A percentile compares a stretch with the other conserved stretches of the same genome.
Conservation (phyloP, 495 filamentous ascomycete species). For the Penicillium bovifimosum region DNA sequence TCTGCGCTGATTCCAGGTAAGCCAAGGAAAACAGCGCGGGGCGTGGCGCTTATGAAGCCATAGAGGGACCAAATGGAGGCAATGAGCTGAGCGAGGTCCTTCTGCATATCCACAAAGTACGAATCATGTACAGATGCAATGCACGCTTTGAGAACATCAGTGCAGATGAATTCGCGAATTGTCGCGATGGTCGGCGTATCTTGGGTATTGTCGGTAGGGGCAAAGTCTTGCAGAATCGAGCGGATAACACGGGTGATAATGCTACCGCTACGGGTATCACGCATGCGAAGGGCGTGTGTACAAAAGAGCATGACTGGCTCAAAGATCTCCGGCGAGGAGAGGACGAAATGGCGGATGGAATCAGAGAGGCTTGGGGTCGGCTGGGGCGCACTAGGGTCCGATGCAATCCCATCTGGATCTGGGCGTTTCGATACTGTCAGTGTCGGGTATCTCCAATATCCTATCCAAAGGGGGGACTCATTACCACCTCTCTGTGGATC, state of each 20-base stretch:
- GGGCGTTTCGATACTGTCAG: constrained; percentile 10
- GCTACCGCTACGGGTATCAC: constrained; percentile 81
- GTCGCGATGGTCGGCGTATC: constrained; percentile 52
- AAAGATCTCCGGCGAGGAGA: constrained; percentile 70
- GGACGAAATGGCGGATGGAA: constrained; percentile 70
- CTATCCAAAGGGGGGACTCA: background rate
- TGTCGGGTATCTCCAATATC: background rate
- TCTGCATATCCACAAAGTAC: constrained; percentile 95
- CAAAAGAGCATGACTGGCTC: constrained; percentile 88
- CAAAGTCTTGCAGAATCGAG: constrained; percentile 77
- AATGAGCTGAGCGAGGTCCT: constrained; percentile 83
- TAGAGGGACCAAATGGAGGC: constrained; percentile 78
- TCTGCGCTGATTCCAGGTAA: constrained; percentile 52
- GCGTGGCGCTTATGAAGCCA: constrained; percentile 51
- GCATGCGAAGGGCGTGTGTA: constrained; percentile 83
- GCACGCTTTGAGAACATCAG: constrained; percentile 73
- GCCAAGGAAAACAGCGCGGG: constrained; percentile 48
- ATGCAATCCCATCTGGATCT: constrained; percentile 39
- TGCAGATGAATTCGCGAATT: constrained; percentile 87
- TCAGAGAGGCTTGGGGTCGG: constrained; percentile 32
- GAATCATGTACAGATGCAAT: constrained; percentile 87
- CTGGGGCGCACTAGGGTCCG: constrained; percentile 39
- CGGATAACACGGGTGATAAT: constrained; percentile 79
- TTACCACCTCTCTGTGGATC: constrained; percentile 60
- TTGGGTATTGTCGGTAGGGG: constrained; percentile 41